Evolutionary conservation across 305 asterid genomes (phyloP), one percentile per base, ranked within the genome.

Genomic region (Salvia sclarea): DNA sequence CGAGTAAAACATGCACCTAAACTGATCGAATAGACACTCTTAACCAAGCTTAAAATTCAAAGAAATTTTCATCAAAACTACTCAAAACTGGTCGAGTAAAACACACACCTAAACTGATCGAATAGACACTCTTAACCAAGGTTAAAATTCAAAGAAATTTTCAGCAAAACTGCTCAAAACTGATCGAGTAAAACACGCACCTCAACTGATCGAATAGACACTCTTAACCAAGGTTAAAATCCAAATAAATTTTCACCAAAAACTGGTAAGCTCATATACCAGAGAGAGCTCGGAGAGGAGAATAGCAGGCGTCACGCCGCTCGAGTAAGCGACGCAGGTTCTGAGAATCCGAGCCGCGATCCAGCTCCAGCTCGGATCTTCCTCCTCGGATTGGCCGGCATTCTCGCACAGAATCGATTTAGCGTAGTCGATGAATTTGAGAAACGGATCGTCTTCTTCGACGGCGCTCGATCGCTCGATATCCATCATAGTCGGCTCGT

Each of bases 361-460:
- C 99, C 99, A 94, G 77, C 95, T 89, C 99, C 99, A 91, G 25
- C 98, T 79, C n/a, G 96, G 89, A 11, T 74, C 83, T 38, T 78
- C 91, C 62, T 75, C 88, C 64, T 72, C 84, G 14, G 49, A 25
- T 44, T 69, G 85, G 28, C 68, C 75, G 8, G 17, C 75, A 28
- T 62, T 54, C 62, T 80, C 70, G 35, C 16, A 73, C 58, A 94
- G 52, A 37, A 82, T 73, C 30, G 88, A 81, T 68, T 79, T 84
- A 0, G 93, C 82, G 59, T 81, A 81, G 44, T 87, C 87, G 48
- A 85, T 81, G 82, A 94, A 89, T 43, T 74, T 80, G 22, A 91
- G 82, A 78, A 94, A 82, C 20, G 90, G 85, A 69, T 89, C 67
- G 24, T 58, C 86, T 17, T 68, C 79, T 54, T 78, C 84, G 21